Conservation (phyloP, 2,329 filamentous ascomycete species). For the Xylaria sp. region DNA sequence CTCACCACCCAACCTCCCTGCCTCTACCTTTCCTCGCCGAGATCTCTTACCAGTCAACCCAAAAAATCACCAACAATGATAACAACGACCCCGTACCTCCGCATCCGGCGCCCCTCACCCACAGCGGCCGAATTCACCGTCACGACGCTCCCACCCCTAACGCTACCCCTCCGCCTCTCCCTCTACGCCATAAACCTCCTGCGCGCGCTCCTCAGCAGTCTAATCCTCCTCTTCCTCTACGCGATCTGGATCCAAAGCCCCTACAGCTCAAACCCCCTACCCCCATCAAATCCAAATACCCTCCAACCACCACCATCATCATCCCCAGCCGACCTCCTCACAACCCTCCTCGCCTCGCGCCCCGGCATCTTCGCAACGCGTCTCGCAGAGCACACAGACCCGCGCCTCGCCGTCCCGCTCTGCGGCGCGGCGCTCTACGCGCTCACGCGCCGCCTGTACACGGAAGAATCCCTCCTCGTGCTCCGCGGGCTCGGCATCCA, state of each 20-base stretch:
- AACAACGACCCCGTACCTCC: conserved; percentile 68
- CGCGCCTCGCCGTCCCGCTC: conserved; percentile 55
- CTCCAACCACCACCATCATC: background rate
- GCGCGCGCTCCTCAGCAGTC: conserved; percentile 56
- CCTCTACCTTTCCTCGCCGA: background rate
- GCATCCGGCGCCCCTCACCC: conserved; percentile 76
- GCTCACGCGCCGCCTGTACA: conserved; percentile 60
- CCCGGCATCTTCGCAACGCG: conserved; percentile 48
- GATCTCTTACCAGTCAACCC: background rate
- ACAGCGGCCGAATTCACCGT: conserved; percentile 95
- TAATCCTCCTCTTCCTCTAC: conserved; percentile 61
- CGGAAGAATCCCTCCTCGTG: conserved; percentile 86
- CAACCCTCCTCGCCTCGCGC: conserved; percentile 42
- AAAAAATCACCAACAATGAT: conserved; percentile 58
- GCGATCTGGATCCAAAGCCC: conserved; percentile 54
- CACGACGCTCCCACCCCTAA: conserved; percentile 75
- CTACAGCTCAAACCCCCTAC: conserved; percentile 19
- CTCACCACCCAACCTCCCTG: no score
- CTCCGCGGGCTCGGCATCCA: conserved; percentile 91
- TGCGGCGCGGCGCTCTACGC: conserved; percentile 56
- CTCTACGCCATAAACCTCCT: conserved; percentile 57
- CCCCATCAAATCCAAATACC: background rate
- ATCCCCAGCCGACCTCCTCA: conserved; percentile 21
- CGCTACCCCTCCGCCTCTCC: conserved; percentile 60
- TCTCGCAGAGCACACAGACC: conserved; percentile 54